phyloP scores from a whole-genome alignment of 2,329 filamentous ascomycete species.

The Sordariomycetes sp. region DNA sequence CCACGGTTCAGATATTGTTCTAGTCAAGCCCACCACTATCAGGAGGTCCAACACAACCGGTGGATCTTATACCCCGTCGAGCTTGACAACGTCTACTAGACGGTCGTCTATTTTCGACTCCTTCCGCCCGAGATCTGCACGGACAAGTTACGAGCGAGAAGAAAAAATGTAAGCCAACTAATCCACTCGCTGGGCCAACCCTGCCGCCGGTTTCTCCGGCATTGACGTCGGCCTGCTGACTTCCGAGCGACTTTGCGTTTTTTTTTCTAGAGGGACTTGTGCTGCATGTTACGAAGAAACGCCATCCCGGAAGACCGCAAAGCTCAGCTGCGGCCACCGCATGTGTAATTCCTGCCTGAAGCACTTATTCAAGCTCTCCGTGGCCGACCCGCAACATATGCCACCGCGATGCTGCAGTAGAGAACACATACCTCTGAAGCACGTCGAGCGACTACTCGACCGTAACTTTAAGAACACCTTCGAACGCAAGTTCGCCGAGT shows the following conservation, averaged over 20 bases:
- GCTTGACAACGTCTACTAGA: constrained; percentile 1
- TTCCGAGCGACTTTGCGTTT: neutral
- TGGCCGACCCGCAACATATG: constrained; percentile 72
- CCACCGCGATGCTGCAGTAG: constrained; percentile 74
- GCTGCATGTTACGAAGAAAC: constrained; percentile 62
- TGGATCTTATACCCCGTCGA: constrained; percentile 1
- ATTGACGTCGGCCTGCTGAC: neutral
- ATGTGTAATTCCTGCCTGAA: constrained; percentile 74
- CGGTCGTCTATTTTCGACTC: constrained; percentile 3
- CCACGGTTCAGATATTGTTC: constrained; percentile 5
- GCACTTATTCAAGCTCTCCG: constrained; percentile 62
- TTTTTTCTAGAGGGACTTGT: constrained; percentile 50
- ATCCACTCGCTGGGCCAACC: neutral
- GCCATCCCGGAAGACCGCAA: constrained; percentile 51
- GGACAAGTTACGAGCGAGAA: neutral
- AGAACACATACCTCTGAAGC: constrained; percentile 62
- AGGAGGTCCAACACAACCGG: constrained; percentile 3
- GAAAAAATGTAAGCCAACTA: neutral
- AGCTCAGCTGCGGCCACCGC: constrained; percentile 66
- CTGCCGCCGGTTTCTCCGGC: neutral
- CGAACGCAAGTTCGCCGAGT: constrained; percentile 74
- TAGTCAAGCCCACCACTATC: neutral
- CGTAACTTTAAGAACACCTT: constrained; percentile 64
- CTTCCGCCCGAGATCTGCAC: neutral
- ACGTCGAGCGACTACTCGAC: constrained; percentile 69